Evolutionary conservation across 2,329 filamentous ascomycete species (phyloP).

Genomic region (Cladosporium sp.): DNA sequence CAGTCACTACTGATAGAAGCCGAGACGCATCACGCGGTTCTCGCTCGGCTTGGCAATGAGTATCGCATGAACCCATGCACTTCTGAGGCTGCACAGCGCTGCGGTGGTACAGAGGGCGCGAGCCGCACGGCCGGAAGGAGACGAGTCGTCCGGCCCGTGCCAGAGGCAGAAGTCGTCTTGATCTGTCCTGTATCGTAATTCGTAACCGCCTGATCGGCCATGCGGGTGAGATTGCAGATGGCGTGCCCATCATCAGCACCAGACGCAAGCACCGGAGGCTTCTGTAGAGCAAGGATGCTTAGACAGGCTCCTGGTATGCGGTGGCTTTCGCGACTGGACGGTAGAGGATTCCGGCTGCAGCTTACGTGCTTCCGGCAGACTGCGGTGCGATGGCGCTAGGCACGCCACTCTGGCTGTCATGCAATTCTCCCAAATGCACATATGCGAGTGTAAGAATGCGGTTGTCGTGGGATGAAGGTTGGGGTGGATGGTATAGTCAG

Average conservation of each 20-base stretch:
- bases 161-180: too few relatives aligned
- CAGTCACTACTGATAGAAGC: too few relatives aligned
- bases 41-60: background rate
- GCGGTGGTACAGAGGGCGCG: background rate
- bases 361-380: background rate
- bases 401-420: too few relatives aligned
- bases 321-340: background rate
- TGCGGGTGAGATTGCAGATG: slow-evolving; percentile 5
- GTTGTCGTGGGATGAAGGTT: background rate
- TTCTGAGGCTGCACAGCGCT: background rate
- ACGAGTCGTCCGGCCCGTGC: slow-evolving; percentile 5
- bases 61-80: background rate
- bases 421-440: background rate
- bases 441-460: slow-evolving; percentile 6
- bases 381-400: background rate
- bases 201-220: too few relatives aligned
- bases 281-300: background rate
- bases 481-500: background rate
- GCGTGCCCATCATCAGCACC: background rate
- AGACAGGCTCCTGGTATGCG: background rate
- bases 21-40: background rate
- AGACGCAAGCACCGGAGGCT: too few relatives aligned
- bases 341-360: background rate
- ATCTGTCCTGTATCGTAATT: too few relatives aligned
- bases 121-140: background rate